Base-by-base conservation (phyloP, 306 rosid species). In the Trichosanthes cucumerina region DNA sequence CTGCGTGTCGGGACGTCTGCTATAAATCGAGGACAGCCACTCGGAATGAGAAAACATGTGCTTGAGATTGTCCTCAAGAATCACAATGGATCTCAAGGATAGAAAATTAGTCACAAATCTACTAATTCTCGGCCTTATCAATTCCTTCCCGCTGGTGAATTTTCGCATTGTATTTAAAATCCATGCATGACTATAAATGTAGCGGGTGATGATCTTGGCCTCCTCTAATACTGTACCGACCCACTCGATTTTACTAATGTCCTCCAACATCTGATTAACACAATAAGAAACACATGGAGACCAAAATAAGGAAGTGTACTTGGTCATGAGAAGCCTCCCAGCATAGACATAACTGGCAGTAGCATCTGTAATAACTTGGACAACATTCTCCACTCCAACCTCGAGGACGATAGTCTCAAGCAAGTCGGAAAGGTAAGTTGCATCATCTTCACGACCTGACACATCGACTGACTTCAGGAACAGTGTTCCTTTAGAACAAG, bases 281-380 rank as follows among this genome's bases (percentile, higher is more conserved):
- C 97, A 88, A 78, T 85, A 78, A 78, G 92, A 82, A 31, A 86
- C 89, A 79, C 91, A 90, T 78, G 94, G 90, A 83, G 97, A 90
- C 93, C 92, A 89, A 88, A 91, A 90, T 83, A 91, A 80, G 71
- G 92, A 81, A 72, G 53, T 84, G 87, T 91, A 91, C 81, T 86
- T 88, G 56, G 80, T 82, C 91, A 85, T 87, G 66, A 91, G 91
- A 83, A 79, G 84, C 75, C 88, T 82, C 57, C 91, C 92, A 14
- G 86, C 94, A 75, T 83, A 84, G 74, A 83, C 85, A 80, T 80
- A 86, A 86, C 89, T 81, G 72, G 83, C 84, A 72, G 88, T 74
- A 34, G 89, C 74, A 79, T 91, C 85, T 4, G 94, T 90, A 78
- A 91, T 87, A 66, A 88, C 87, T 85, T 91, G 94, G 78, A 91